These are phyloP conservation scores for Incumbomyces delicatus DNA, from an alignment of 2,329 filamentous ascomycete species.

Conservation along the genomic window DNA sequence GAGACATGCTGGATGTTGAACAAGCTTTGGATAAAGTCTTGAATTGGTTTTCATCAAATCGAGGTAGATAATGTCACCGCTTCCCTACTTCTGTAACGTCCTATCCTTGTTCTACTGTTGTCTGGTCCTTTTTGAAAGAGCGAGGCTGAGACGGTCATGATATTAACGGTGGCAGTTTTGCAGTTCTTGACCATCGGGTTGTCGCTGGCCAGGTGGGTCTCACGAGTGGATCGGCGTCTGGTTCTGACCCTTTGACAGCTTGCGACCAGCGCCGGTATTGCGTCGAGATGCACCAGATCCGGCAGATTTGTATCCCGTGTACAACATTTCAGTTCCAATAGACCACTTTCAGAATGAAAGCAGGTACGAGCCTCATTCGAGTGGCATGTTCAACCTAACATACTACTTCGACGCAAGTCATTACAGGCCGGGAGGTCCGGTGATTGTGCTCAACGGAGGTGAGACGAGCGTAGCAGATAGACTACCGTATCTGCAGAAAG, in stretches of 20 bases:
- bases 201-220: conserved; percentile 1
- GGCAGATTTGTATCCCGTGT: conserved; percentile 32
- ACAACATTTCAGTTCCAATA: conserved; percentile 50
- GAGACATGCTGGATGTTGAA: background rate
- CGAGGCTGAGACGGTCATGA: background rate
- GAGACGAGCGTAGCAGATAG: conserved; percentile 57
- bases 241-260: background rate
- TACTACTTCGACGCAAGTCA: conserved; percentile 76
- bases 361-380: conserved; percentile 64
- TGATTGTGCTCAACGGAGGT: conserved; percentile 66
- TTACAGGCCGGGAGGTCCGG: conserved; percentile 68
- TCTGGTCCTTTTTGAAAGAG: background rate
- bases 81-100: background rate
- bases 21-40: conserved; percentile 1
- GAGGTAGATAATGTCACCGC: conserved; percentile 1
- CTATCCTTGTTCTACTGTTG: background rate
- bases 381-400: conserved; percentile 57
- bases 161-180: background rate
- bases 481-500: conserved; percentile 64
- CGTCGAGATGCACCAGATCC: conserved; percentile 16
- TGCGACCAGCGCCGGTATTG: conserved; percentile 7
- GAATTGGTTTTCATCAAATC: background rate
- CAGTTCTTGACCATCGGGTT: conserved; percentile 4
- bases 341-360: conserved; percentile 80
- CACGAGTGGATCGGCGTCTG: background rate